Percentiles rank a stretch among this genome's conserved stretches.
Evolutionary conservation across 495 filamentous ascomycete genomes (phyloP).

Genomic region (Aspergillus diversus): DNA sequence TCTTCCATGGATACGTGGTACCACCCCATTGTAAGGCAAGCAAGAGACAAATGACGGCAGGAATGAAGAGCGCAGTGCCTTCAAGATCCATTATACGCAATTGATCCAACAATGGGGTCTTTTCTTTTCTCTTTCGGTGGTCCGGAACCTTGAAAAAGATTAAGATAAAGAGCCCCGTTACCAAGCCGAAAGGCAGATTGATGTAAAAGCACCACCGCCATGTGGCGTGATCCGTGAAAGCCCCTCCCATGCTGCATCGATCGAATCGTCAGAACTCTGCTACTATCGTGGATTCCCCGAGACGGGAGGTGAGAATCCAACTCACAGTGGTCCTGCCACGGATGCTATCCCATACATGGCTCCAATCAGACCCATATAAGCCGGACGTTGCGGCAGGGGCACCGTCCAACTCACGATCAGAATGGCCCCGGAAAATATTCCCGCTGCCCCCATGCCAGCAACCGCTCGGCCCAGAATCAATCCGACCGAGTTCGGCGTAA

Average conservation of each 20-base stretch:
- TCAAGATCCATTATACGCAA: conserved; percentile 42
- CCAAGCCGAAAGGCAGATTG: conserved; percentile 58
- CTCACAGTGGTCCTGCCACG: conserved; percentile 37
- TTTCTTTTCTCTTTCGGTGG: not conserved
- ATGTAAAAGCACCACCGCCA: conserved; percentile 65
- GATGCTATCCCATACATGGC: conserved; percentile 53
- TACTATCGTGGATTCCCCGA: not conserved
- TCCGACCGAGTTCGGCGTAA: conserved; percentile 63
- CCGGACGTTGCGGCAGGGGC: conserved; percentile 46
- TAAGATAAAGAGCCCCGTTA: conserved; percentile 46
- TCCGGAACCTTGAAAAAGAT: conserved; percentile 35
- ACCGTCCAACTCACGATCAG: conserved; percentile 49
- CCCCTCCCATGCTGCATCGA: conserved; percentile 39
- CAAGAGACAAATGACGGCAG: conserved; percentile 55
- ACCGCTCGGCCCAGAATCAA: conserved; percentile 64
- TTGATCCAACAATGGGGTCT: not conserved
- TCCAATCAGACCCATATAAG: conserved; percentile 48
- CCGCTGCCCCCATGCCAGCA: conserved; percentile 50
- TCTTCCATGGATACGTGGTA: conserved; percentile 54
- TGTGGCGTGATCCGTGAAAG: conserved; percentile 48
- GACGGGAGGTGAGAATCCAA: not conserved
- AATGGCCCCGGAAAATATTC: conserved; percentile 48
- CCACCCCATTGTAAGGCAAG: conserved; percentile 67
- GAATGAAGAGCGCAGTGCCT: conserved; percentile 54
- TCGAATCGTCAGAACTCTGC: not conserved